Conservation (phyloP, 2,329 filamentous ascomycete species). For the Pyrenophora tritici-repentis region DNA sequence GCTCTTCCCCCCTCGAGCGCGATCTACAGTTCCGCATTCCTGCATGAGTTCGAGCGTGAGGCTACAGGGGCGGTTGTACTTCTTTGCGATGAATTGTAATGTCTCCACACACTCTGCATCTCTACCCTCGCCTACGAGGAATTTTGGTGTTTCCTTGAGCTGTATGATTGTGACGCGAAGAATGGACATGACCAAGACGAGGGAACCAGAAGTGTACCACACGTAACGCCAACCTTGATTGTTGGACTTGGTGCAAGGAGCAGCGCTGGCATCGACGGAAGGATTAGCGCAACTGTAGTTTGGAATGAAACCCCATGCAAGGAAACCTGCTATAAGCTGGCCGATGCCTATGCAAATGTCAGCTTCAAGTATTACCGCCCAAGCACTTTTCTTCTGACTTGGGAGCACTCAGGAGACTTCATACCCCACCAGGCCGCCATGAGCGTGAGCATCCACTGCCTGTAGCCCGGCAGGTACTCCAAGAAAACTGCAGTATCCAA, state of each 20-base stretch:
- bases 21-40: slow-evolving; percentile 50
- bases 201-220: slow-evolving; percentile 58
- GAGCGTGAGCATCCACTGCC: slow-evolving; percentile 69
- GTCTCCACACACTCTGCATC: slow-evolving; percentile 58
- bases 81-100: slow-evolving; percentile 56
- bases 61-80: slow-evolving; percentile 59
- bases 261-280: slow-evolving; percentile 40
- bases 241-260: slow-evolving; percentile 55
- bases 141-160: slow-evolving; percentile 63
- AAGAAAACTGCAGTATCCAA: slow-evolving; percentile 66
- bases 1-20: slow-evolving; percentile 30
- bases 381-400: background rate
- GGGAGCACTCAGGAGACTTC: background rate
- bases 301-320: slow-evolving; percentile 60
- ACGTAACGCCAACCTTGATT: slow-evolving; percentile 65
- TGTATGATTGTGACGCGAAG: slow-evolving; percentile 60
- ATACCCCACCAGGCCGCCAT: slow-evolving; percentile 62
- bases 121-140: slow-evolving; percentile 58
- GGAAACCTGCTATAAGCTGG: slow-evolving; percentile 57
- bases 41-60: slow-evolving; percentile 57
- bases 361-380: background rate
- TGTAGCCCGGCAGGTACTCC: slow-evolving; percentile 61
- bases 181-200: slow-evolving; percentile 60
- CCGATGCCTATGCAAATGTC: slow-evolving; percentile 48
- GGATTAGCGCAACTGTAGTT: slow-evolving; percentile 55